These are phyloP conservation scores for Trifolium repens DNA, from an alignment of 306 rosid genomes.

Conservation along the genomic window DNA sequence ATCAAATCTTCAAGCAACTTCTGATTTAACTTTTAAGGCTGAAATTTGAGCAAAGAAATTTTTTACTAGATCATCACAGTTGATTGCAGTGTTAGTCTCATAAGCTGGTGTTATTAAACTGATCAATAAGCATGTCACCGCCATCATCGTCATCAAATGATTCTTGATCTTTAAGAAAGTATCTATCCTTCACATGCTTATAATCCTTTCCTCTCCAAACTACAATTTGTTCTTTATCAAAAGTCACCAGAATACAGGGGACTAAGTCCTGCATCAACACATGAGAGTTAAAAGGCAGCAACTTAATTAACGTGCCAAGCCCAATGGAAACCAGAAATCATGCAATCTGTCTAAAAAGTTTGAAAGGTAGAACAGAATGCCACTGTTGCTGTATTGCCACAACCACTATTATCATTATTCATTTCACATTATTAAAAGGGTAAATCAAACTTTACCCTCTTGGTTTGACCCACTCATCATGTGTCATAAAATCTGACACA, in stretches of 20 bases:
- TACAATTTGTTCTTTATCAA: constrained; percentile 88
- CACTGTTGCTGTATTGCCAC: not conserved
- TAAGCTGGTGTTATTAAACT: constrained; percentile 25
- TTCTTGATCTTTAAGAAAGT: constrained; percentile 57
- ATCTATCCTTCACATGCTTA: constrained; percentile 50
- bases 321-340: constrained; percentile 4
- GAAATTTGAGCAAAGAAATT: constrained; percentile 34
- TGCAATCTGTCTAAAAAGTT: constrained; percentile 2
- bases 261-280: constrained; percentile 72
- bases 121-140: constrained; percentile 15
- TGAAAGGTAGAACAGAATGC: constrained; percentile 27
- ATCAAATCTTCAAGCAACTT: constrained; percentile 39
- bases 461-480: constrained; percentile 4
- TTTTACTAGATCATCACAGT: constrained; percentile 30
- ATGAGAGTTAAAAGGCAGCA: constrained; percentile 30
- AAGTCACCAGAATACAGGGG: constrained; percentile 87
- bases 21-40: not conserved
- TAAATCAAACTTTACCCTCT: not conserved
- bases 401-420: not conserved
- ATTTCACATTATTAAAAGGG: not conserved
- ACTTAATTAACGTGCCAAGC: constrained; percentile 13
- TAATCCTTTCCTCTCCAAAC: constrained; percentile 82
- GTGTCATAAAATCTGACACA: not conserved
- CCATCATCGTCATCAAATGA: constrained; percentile 48
- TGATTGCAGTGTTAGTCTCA: constrained; percentile 23